A percentile compares a stretch with the other conserved stretches of the same genome.
Conservation (phyloP, 139 green algal genomes). For the Eudorina sp. region DNA sequence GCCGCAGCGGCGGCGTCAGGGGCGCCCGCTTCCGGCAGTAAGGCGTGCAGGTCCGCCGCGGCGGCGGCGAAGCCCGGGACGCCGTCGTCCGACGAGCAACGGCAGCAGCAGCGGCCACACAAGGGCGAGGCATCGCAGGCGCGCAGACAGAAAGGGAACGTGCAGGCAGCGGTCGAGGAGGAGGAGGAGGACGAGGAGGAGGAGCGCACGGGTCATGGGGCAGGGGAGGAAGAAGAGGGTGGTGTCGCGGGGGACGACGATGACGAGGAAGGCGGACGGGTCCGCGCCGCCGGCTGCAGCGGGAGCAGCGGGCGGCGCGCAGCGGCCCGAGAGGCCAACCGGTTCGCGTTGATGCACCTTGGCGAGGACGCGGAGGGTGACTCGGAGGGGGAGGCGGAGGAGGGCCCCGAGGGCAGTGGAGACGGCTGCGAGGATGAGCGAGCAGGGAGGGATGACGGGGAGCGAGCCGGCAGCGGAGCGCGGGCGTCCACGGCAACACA, state of each 20-base stretch:
- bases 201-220: neutral
- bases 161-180: neutral
- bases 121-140: neutral
- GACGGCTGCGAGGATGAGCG: neutral
- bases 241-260: neutral
- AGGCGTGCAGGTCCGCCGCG: neutral
- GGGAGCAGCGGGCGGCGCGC: neutral
- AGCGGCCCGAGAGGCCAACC: neutral
- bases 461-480: neutral
- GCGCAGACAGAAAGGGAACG: neutral
- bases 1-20: too few species aligned
- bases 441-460: neutral
- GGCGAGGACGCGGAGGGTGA: constrained; percentile 12
- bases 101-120: neutral
- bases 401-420: neutral
- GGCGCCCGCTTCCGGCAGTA: neutral
- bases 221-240: neutral
- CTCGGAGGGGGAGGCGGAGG: neutral
- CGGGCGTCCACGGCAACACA: neutral
- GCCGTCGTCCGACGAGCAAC: too few species aligned
- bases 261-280: neutral
- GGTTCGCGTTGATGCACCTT: constrained; percentile 2
- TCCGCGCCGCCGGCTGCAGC: neutral
- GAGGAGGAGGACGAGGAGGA: neutral
- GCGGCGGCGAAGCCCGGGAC: too few species aligned